These are phyloP conservation scores for Choiromyces venosus DNA, from an alignment of 495 filamentous ascomycete species.

Conservation along the genomic window DNA sequence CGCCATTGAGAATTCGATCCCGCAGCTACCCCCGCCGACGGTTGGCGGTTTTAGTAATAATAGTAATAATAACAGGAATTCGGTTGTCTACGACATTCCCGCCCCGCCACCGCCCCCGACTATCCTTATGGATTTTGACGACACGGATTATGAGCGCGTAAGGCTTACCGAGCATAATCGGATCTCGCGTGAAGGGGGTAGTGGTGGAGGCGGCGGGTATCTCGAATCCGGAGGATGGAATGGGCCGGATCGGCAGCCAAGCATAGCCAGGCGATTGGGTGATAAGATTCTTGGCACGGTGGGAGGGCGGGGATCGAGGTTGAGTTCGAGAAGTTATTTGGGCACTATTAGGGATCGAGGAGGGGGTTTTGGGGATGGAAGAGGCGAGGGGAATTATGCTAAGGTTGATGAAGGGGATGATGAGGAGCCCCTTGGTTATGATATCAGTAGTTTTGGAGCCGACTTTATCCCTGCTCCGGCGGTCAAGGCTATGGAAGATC, in stretches of 20 bases:
- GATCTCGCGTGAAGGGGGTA: slow-evolving; percentile 10
- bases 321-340: slow-evolving; percentile 15
- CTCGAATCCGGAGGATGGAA: neutral
- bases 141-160: slow-evolving; percentile 20
- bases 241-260: slow-evolving; percentile 12
- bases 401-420: slow-evolving; percentile 22
- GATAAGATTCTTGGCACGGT: slow-evolving; percentile 24
- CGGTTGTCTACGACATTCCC: slow-evolving; percentile 22
- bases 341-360: slow-evolving; percentile 13
- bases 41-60: neutral
- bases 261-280: slow-evolving; percentile 31
- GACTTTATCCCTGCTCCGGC: slow-evolving; percentile 36
- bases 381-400: slow-evolving; percentile 21
- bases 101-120: slow-evolving; percentile 21
- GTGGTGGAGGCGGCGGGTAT: slow-evolving; percentile 8
- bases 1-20: neutral
- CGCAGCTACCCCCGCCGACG: neutral
- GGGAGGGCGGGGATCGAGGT: slow-evolving; percentile 3
- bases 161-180: slow-evolving; percentile 10
- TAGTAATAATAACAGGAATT: neutral
- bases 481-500: slow-evolving; percentile 33
- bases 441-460: slow-evolving; percentile 33
- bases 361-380: neutral
- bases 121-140: slow-evolving; percentile 22
- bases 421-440: slow-evolving; percentile 27